phyloP scores from a whole-genome alignment of 306 rosid genomes.

The Ormosia emarginata region DNA sequence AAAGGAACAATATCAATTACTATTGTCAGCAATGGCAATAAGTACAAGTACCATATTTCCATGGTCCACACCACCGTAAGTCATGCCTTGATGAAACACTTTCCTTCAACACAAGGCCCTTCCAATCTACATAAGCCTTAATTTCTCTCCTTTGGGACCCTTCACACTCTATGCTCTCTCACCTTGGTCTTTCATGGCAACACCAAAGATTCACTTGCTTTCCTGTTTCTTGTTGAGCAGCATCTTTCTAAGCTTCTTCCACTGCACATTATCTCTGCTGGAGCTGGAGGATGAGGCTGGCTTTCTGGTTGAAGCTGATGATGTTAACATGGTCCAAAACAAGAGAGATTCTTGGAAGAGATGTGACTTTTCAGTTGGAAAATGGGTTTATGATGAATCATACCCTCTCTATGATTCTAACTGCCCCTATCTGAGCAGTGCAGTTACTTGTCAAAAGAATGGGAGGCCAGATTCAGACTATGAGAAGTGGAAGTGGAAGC shows the following conservation, averaged over 20 bases:
- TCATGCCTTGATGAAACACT: slow-evolving; percentile 53
- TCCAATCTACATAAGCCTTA: slow-evolving; percentile 26
- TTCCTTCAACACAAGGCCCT: slow-evolving; percentile 19
- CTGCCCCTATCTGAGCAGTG: slow-evolving; percentile 71
- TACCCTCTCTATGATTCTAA: slow-evolving; percentile 78
- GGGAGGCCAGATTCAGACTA: slow-evolving; percentile 90
- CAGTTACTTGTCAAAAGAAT: slow-evolving; percentile 75
- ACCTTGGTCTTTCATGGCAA: slow-evolving; percentile 45
- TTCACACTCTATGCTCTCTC: slow-evolving; percentile 12
- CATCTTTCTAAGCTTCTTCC: slow-evolving; percentile 32
- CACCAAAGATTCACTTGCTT: slow-evolving; percentile 26
- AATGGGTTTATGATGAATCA: slow-evolving; percentile 79
- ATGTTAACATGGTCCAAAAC: slow-evolving; percentile 49
- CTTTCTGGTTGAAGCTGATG: slow-evolving; percentile 51
- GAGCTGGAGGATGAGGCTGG: slow-evolving; percentile 36
- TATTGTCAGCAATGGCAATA: slow-evolving; percentile 16
- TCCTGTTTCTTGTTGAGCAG: slow-evolving; percentile 25
- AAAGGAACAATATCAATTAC: background rate
- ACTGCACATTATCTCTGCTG: slow-evolving; percentile 31
- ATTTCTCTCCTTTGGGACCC: background rate
- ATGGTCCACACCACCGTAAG: slow-evolving; percentile 50
- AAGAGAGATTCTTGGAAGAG: slow-evolving; percentile 26
- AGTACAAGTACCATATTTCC: slow-evolving; percentile 4
- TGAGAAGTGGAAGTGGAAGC: slow-evolving; percentile 89
- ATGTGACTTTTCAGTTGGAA: slow-evolving; percentile 64